These are phyloP conservation scores for Tolypocladium nubicola DNA, from an alignment of 2,329 filamentous ascomycete genomes.

Conservation along the genomic window DNA sequence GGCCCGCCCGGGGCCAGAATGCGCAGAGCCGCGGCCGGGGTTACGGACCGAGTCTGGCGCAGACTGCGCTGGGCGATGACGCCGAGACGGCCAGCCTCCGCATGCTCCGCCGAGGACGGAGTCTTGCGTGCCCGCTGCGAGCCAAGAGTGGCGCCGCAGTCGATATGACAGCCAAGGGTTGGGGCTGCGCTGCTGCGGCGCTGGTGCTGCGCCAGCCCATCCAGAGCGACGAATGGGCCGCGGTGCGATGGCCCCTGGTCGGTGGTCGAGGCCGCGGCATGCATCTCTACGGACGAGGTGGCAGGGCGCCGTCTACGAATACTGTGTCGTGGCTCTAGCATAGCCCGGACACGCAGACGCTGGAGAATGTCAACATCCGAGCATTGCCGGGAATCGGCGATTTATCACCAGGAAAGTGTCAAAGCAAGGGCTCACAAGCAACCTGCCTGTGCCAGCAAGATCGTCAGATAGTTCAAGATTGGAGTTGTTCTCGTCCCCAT, in stretches of 20 bases:
- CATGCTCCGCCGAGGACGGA: not conserved
- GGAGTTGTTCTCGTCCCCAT: not conserved
- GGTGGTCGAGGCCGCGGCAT: too few species aligned
- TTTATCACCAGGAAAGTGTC: not conserved
- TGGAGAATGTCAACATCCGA: not conserved
- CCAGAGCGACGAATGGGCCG: too few species aligned
- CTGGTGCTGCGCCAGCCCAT: not conserved
- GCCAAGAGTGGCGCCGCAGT: not conserved
- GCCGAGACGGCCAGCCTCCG: not conserved
- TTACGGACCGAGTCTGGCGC: not conserved
- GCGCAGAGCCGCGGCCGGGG: not conserved
- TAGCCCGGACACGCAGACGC: not conserved
- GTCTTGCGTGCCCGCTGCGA: not conserved
- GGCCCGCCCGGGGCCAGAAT: too few species aligned
- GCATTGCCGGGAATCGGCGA: not conserved
- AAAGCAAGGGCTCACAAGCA: not conserved
- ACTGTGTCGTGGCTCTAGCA: too few species aligned
- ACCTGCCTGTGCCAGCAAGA: not conserved
- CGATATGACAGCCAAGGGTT: not conserved
- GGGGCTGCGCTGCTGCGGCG: not conserved
- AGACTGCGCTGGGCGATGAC: not conserved
- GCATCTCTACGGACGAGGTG: too few species aligned
- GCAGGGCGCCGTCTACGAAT: too few species aligned
- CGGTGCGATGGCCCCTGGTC: too few species aligned
- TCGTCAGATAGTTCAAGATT: not conserved